Conservation (phyloP, 2,329 filamentous ascomycete species). For the Endoconidiophora polonica region DNA sequence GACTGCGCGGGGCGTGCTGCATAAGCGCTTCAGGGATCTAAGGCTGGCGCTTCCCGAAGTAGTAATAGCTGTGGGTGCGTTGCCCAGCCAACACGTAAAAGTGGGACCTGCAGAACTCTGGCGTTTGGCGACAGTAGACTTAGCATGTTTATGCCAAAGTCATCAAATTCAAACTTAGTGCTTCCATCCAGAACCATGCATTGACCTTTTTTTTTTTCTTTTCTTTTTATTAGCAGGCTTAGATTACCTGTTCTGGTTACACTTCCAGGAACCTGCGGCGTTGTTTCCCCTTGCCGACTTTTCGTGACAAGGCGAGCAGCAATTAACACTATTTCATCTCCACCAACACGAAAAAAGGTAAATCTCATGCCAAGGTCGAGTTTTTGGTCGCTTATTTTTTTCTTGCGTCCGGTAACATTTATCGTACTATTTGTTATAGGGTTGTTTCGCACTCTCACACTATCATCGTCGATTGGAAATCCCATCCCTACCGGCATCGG, state of each 20-base stretch:
- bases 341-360: neutral
- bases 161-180: neutral
- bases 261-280: too few relatives aligned
- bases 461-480: neutral
- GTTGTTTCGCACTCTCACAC: neutral
- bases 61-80: conserved; percentile 3
- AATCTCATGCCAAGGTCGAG: neutral
- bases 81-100: conserved; percentile 6
- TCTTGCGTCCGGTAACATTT: neutral
- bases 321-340: too few relatives aligned
- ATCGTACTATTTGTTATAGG: too few relatives aligned
- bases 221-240: neutral
- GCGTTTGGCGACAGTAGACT: conserved; percentile 1
- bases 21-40: too few relatives aligned
- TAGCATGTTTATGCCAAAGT: neutral
- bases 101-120: neutral
- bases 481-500: too few relatives aligned
- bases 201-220: neutral
- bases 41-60: too few relatives aligned
- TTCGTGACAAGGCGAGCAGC: too few relatives aligned
- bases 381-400: neutral
- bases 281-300: too few relatives aligned
- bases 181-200: neutral
- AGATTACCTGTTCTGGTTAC: neutral
- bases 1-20: neutral